These are phyloP conservation scores for Ceratonia siliqua DNA, from an alignment of 306 rosid genomes.

Conservation along the genomic window DNA sequence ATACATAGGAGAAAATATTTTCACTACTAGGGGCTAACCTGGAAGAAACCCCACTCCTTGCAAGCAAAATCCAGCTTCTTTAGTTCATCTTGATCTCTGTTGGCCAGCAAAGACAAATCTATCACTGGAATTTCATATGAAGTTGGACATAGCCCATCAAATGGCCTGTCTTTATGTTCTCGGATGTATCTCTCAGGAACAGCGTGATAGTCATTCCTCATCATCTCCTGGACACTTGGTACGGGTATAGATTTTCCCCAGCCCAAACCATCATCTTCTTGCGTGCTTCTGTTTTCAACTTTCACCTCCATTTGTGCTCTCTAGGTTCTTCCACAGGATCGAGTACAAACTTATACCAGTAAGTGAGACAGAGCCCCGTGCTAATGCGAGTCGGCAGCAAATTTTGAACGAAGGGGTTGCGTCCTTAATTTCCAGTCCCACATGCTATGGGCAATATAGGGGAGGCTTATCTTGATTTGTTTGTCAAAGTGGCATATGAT, in stretches of 20 bases:
- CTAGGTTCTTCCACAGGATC: neutral
- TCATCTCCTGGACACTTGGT: slow-evolving; percentile 35
- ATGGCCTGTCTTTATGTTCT: slow-evolving; percentile 22
- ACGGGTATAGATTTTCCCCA: slow-evolving; percentile 34
- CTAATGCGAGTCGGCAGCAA: no score
- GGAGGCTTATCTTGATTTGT: no score
- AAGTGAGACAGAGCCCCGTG: no score
- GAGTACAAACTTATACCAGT: no score
- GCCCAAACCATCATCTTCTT: slow-evolving; percentile 2
- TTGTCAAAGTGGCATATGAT: no score
- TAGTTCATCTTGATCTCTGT: slow-evolving; percentile 22
- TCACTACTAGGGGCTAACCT: neutral
- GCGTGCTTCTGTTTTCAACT: neutral
- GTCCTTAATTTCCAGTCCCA: no score
- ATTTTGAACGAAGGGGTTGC: no score
- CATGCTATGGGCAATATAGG: no score
- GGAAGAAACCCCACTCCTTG: slow-evolving; percentile 43
- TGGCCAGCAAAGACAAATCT: slow-evolving; percentile 30
- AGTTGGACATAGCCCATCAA: neutral
- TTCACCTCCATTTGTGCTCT: slow-evolving; percentile 6
- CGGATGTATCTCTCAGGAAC: slow-evolving; percentile 27
- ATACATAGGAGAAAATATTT: no score
- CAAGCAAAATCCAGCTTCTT: slow-evolving; percentile 29
- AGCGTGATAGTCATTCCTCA: slow-evolving; percentile 6
- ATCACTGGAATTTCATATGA: slow-evolving; percentile 20